Evolutionary conservation across 2,329 filamentous ascomycete genomes (phyloP).

Genomic region (Hypomyces perniciosus): DNA sequence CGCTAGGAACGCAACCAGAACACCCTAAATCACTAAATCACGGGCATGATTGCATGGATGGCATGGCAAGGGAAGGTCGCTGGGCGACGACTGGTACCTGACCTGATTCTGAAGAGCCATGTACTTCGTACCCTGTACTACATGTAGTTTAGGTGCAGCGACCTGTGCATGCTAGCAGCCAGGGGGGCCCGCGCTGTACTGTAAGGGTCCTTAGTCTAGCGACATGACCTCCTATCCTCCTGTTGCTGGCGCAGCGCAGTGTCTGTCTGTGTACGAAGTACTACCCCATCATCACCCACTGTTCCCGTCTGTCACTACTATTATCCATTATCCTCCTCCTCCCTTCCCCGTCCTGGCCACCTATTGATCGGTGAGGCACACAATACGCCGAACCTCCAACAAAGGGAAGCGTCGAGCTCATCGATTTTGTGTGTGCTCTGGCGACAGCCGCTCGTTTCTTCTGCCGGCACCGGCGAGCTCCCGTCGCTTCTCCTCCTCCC

Average conservation of each 20-base stretch:
- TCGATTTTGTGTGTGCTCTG: not conserved
- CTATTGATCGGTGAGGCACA: conserved; percentile 8
- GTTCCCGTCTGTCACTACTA: not conserved
- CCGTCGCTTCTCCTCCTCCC: not conserved
- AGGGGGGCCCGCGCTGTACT: no score
- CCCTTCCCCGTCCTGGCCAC: conserved; percentile 6
- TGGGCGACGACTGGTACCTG: no score
- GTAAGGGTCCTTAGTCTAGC: not conserved
- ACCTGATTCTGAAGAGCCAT: no score
- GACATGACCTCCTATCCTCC: conserved; percentile 9
- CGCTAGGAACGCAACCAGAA: no score
- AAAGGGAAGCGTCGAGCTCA: conserved; percentile 1
- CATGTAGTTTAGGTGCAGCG: no score
- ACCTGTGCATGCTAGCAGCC: no score
- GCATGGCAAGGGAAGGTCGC: no score
- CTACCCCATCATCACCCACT: conserved; percentile 7
- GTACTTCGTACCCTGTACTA: not conserved
- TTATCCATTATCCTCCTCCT: conserved; percentile 3
- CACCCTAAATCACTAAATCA: no score
- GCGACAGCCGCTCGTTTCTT: conserved; percentile 1
- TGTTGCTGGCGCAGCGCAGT: conserved; percentile 8
- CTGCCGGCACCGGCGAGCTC: not conserved
- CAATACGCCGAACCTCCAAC: not conserved
- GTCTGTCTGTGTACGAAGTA: not conserved
- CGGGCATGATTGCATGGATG: no score